Base-by-base conservation (phyloP, 257 asterid genomes). In the Craterostigma plantagineum region DNA sequence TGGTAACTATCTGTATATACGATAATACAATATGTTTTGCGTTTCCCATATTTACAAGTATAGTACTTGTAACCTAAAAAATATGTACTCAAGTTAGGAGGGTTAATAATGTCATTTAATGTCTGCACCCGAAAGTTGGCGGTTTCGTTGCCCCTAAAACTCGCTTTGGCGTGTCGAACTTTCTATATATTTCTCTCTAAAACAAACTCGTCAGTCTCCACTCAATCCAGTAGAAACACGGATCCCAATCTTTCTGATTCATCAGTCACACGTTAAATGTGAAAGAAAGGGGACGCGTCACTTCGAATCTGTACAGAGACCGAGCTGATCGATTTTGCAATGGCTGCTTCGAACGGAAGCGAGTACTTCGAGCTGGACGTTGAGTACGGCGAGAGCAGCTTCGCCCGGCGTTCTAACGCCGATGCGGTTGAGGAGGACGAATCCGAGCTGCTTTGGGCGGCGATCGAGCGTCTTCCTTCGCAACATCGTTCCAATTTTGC, bases 321-420 rank as follows among this genome's bases (percentile, higher is more conserved):
- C 7, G 43, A 18, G 14, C 10, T 36, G 45, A 16, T 9, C 52
- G 33, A 33, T 45, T 14, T n/a, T n/a, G n/a, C 33, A 45, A 81
- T 81, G 83, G 93, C 91, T 17, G 82, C 81, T 0, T 76, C 93
- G 10, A 66, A 69, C 11, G 87, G 93, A 40, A 79, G 81, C 53
- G 95, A 76, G 65, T 76, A 43, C 33, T 83, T 69, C 59, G 91
- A 74, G 42, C 41, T 71, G 4, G 79, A 66, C 16, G 54, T 67
- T 59, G 87, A 77, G 40, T 59, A 50, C 7, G 81, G 68, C 16
- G 81, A 68, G 14, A 60, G 42, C 44, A 40, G 53, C 1, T 84
- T 79, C 14, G 46, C 68, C 4, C 49, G 93, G 17, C 72, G 70
- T 36, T 84, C 95, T 8, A 79, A 74, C 56, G 86, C 86, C 8